phyloP scores from a whole-genome alignment of 495 filamentous ascomycete species.

The Neurospora cerealis region DNA sequence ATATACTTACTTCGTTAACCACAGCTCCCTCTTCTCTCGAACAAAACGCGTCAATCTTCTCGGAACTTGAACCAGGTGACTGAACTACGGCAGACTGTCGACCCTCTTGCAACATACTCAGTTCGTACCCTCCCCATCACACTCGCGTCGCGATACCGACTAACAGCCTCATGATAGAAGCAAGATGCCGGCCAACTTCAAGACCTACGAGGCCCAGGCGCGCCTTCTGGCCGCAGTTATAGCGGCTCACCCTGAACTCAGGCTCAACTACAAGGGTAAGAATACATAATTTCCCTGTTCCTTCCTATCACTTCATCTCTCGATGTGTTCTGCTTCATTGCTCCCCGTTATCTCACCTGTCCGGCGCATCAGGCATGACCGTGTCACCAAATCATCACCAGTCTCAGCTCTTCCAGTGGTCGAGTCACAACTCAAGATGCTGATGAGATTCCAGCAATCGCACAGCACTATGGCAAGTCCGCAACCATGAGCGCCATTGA shows the following conservation, averaged over 20 bases:
- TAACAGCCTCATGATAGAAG: neutral
- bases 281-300: neutral
- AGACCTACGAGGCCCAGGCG: conserved; percentile 34
- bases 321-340: conserved; percentile 4
- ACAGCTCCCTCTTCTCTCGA: neutral
- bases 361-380: neutral
- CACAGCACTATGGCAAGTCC: conserved; percentile 19
- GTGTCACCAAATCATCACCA: neutral
- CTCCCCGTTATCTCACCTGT: neutral
- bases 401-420: neutral
- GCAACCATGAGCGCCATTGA: conserved; percentile 29
- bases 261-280: conserved; percentile 43
- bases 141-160: neutral
- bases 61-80: neutral
- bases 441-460: conserved; percentile 19
- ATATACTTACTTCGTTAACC: neutral
- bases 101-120: neutral
- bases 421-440: conserved; percentile 3
- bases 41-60: neutral
- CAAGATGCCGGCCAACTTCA: conserved; percentile 36
- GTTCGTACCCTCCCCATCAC: neutral
- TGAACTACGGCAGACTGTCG: neutral
- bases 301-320: neutral
- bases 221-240: conserved; percentile 44
- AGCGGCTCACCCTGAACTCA: conserved; percentile 31